phyloP scores from a whole-genome alignment of 345 rosid species.

The Lagerstroemia speciosa region DNA sequence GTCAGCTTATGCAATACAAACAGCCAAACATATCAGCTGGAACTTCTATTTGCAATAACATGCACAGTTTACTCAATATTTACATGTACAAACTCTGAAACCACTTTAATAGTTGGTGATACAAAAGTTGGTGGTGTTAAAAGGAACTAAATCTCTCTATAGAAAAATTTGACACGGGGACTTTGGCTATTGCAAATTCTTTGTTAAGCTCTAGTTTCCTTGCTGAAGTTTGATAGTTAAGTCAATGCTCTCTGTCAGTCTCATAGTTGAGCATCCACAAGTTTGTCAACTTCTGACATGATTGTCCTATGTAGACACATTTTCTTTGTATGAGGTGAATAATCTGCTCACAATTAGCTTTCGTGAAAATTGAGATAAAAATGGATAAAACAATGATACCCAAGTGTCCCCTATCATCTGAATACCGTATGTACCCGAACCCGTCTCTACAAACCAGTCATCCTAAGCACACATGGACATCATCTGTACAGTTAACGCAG shows the following conservation, averaged over 20 bases:
- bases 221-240: background rate
- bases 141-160: background rate
- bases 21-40: background rate
- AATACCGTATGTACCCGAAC: background rate
- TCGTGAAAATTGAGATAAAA: background rate
- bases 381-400: background rate
- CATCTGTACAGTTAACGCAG: background rate
- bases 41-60: background rate
- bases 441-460: background rate
- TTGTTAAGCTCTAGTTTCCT: background rate
- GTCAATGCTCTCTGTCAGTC: background rate
- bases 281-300: background rate
- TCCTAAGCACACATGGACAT: background rate
- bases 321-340: background rate
- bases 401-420: background rate
- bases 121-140: background rate
- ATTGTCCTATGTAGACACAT: background rate
- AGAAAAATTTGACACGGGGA: background rate
- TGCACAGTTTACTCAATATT: background rate
- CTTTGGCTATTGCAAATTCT: background rate
- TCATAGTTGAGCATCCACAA: background rate
- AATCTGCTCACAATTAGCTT: background rate
- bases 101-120: background rate
- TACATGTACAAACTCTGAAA: background rate
- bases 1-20: constrained; percentile 30